Evolutionary conservation across 441 rosid species (phyloP).

Genomic region (Flueggea neowawraea): DNA sequence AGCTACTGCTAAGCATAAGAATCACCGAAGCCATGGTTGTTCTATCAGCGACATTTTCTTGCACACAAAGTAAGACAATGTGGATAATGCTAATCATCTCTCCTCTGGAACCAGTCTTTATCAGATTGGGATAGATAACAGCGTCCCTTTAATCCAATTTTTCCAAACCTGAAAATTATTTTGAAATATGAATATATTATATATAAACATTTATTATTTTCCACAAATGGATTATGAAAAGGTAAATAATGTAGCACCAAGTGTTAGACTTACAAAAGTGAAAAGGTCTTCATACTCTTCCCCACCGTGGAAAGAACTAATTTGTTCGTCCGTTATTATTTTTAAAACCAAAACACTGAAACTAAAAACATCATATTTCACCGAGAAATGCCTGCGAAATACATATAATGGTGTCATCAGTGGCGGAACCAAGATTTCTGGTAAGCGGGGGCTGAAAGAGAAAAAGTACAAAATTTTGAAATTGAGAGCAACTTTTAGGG

Average conservation of each 20-base stretch:
- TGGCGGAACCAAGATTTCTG: too few species aligned
- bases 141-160: conserved; percentile 36
- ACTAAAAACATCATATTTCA: conserved; percentile 23
- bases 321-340: conserved; percentile 16
- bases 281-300: conserved; percentile 4
- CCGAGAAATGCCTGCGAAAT: conserved; percentile 2
- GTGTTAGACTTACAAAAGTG: conserved; percentile 6
- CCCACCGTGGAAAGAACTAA: conserved; percentile 2
- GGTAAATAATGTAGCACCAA: background rate
- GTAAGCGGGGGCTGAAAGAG: too few species aligned
- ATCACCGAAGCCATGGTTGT: conserved; percentile 7
- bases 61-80: too few species aligned
- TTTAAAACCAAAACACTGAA: conserved; percentile 21
- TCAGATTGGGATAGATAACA: conserved; percentile 3
- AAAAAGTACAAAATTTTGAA: too few species aligned
- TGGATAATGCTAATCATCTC: conserved; percentile 18
- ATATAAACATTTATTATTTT: too few species aligned
- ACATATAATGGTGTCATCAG: conserved; percentile 12
- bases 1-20: conserved; percentile 40
- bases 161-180: conserved; percentile 36
- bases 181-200: too few species aligned
- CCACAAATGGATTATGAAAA: too few species aligned
- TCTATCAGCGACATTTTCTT: too few species aligned
- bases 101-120: conserved; percentile 12
- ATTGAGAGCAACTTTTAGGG: too few species aligned